phyloP scores from a whole-genome alignment of 306 rosid genomes.

The Gillenia trifoliata region DNA sequence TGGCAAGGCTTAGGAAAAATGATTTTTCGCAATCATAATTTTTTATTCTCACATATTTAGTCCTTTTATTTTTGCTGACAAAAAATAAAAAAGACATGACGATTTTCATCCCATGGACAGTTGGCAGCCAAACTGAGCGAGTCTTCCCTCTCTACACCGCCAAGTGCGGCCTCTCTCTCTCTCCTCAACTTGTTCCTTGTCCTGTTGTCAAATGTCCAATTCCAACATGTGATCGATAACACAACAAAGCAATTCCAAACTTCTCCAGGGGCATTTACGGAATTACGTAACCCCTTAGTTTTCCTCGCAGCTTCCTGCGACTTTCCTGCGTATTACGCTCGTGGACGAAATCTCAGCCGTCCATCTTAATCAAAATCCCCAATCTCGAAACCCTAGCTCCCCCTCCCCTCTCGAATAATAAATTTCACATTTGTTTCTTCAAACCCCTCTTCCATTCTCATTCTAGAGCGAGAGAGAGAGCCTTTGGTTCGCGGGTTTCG shows the following conservation, averaged over 20 bases:
- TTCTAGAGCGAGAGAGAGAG: conserved; percentile 3
- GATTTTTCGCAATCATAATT: too few relatives aligned
- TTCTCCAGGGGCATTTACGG: not conserved
- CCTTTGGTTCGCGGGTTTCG: not conserved
- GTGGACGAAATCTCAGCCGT: conserved; percentile 42
- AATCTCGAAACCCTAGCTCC: conserved; percentile 68
- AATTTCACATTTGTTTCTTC: conserved; percentile 28
- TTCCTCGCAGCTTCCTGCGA: conserved; percentile 49
- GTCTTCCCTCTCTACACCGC: conserved; percentile 25
- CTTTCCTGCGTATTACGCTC: conserved; percentile 32
- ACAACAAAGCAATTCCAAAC: not conserved
- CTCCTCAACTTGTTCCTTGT: conserved; percentile 19
- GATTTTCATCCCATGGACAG: conserved; percentile 11
- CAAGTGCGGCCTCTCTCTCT: conserved; percentile 22
- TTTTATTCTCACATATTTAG: too few relatives aligned
- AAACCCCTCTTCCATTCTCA: conserved; percentile 8
- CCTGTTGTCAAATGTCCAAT: conserved; percentile 5
- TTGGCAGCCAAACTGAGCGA: conserved; percentile 29
- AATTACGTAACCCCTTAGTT: not conserved
- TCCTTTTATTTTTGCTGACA: too few relatives aligned
- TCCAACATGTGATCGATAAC: conserved; percentile 7
- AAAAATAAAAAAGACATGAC: too few relatives aligned
- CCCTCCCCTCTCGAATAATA: not conserved
- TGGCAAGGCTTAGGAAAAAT: too few relatives aligned
- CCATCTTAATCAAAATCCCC: conserved; percentile 22